These are phyloP conservation scores for Globisporangium cylindrosporum DNA, from an alignment of 352 stramenopile species.

Conservation along the genomic window DNA sequence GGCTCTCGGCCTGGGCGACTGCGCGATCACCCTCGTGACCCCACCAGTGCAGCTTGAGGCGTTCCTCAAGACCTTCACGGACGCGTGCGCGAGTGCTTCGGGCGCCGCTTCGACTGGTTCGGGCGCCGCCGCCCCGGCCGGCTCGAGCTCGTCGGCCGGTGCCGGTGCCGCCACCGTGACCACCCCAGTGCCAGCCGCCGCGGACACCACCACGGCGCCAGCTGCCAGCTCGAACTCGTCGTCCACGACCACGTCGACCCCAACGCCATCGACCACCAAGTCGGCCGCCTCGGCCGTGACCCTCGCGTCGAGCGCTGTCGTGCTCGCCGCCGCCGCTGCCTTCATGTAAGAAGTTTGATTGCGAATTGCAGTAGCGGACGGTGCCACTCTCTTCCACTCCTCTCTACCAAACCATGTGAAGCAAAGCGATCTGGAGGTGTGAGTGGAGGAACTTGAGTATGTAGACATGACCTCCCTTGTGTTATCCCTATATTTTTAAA, in stretches of 20 bases:
- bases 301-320: not conserved
- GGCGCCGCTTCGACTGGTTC: no score
- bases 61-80: not conserved
- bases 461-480: no score
- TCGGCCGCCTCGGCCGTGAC: not conserved
- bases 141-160: not conserved
- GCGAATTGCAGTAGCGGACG: not conserved
- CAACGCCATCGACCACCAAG: not conserved
- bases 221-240: not conserved
- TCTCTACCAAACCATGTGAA: no score
- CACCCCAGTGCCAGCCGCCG: not conserved
- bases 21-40: not conserved
- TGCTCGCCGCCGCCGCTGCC: not conserved
- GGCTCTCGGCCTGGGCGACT: conserved; percentile 23
- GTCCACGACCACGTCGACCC: not conserved
- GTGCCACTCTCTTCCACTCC: no score
- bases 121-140: not conserved
- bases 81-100: not conserved
- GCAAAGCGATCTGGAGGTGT: no score
- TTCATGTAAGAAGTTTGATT: not conserved
- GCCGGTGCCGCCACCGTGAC: not conserved
- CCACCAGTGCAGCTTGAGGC: not conserved
- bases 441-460: no score
- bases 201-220: not conserved
- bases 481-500: no score